phyloP scores from a whole-genome alignment of 164 flowering plant species.

The Nymphaea colorata region DNA sequence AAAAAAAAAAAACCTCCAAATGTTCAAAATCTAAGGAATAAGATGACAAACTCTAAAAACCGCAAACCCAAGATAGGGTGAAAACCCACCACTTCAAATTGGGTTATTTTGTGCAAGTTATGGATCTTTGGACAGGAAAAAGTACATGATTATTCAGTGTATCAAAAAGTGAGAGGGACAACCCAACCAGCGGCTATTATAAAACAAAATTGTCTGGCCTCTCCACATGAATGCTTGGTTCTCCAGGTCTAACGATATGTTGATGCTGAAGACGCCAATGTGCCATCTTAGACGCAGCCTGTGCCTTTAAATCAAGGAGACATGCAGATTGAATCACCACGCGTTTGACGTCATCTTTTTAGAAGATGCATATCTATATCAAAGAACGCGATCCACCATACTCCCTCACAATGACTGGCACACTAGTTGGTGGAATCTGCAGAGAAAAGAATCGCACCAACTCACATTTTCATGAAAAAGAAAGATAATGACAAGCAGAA shows the following conservation, averaged over 20 bases:
- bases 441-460: background rate
- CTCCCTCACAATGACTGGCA: slow-evolving; percentile 79
- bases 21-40: background rate
- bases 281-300: background rate
- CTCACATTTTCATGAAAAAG: background rate
- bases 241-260: background rate
- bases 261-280: background rate
- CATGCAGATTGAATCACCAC: too few species aligned
- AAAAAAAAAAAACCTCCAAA: too few species aligned
- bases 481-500: background rate
- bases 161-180: background rate
- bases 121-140: background rate
- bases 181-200: background rate
- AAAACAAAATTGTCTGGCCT: too few species aligned
- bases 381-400: slow-evolving; percentile 51
- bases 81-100: background rate
- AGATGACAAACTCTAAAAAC: background rate
- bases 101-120: background rate
- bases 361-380: slow-evolving; percentile 19
- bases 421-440: slow-evolving; percentile 86
- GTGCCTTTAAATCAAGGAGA: background rate
- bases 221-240: background rate
- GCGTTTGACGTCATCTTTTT: too few species aligned
- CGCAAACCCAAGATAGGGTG: background rate
- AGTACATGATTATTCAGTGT: slow-evolving; percentile 2